These are phyloP conservation scores for Sporisorium graminicola DNA, from an alignment of 1,284 basidiomycete species.

Conservation along the genomic window DNA sequence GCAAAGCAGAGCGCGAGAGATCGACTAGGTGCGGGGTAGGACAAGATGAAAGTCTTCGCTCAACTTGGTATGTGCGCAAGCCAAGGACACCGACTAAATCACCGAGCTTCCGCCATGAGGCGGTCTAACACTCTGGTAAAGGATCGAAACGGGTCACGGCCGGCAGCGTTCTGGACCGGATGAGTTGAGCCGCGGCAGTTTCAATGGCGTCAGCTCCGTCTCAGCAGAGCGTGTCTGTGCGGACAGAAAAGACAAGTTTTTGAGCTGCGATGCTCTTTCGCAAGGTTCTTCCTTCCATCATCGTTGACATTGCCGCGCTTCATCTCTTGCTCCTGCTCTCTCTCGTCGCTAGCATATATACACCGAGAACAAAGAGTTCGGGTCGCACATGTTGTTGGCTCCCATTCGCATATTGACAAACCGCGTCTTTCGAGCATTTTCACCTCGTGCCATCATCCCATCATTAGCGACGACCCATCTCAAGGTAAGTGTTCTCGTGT, in stretches of 20 bases:
- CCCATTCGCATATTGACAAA: conserved; percentile 4
- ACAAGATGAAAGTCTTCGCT: no score
- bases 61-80: no score
- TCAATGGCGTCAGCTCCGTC: not conserved
- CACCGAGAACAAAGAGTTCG: not conserved
- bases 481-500: conserved; percentile 7
- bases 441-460: conserved; percentile 1
- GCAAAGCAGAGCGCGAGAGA: no score
- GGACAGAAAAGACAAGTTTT: not conserved
- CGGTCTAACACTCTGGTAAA: conserved; percentile 3
- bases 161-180: not conserved
- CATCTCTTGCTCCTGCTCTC: conserved; percentile 8
- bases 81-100: not conserved
- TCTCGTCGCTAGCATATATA: conserved; percentile 3
- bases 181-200: not conserved
- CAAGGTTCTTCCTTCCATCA: not conserved
- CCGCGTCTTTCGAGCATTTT: conserved; percentile 2
- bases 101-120: not conserved
- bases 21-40: no score
- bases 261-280: not conserved
- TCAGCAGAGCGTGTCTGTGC: conserved; percentile 21
- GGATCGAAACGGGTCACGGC: not conserved
- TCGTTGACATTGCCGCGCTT: conserved; percentile 23
- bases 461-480: not conserved
- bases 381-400: conserved; percentile 6